Percentiles rank a stretch among this genome's conserved stretches.
Evolutionary conservation across 2,329 filamentous ascomycete genomes (phyloP).

Genomic region (Lithohypha guttulata): DNA sequence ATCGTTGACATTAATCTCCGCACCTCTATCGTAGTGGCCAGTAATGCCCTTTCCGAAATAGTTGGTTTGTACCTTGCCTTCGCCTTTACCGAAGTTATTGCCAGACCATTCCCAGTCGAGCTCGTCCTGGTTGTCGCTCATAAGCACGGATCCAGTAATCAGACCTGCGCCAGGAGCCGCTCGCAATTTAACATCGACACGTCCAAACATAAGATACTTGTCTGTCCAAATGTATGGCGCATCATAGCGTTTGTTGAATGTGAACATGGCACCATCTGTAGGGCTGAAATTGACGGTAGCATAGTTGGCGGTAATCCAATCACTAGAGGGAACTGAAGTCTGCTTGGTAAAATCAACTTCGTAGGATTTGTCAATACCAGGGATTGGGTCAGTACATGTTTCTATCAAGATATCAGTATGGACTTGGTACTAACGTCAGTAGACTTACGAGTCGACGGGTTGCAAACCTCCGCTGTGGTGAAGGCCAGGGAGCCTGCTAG

Average conservation of each 20-base stretch:
- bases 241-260: conserved; percentile 37
- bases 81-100: conserved; percentile 57
- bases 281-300: conserved; percentile 61
- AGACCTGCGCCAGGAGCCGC: conserved; percentile 61
- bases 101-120: conserved; percentile 96
- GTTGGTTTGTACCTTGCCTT: conserved; percentile 68
- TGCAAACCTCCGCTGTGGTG: conserved; percentile 9
- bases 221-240: conserved; percentile 37
- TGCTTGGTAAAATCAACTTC: conserved; percentile 74
- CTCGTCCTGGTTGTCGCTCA: conserved; percentile 93
- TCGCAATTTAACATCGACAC: conserved; percentile 38
- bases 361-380: conserved; percentile 55
- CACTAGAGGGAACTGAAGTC: conserved; percentile 42
- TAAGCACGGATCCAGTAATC: conserved; percentile 87
- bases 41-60: conserved; percentile 93
- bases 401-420: too few relatives aligned
- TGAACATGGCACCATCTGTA: conserved; percentile 41
- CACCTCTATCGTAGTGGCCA: conserved; percentile 66
- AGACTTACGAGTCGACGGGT: conserved; percentile 11
- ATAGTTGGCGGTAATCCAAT: conserved; percentile 59
- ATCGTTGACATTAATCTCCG: conserved; percentile 59
- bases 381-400: conserved; percentile 54
- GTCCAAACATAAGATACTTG: conserved; percentile 46
- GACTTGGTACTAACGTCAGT: too few relatives aligned
- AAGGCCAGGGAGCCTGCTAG: conserved; percentile 6